phyloP scores from a whole-genome alignment of 2,329 filamentous ascomycete species.

The Incumbomyces lentus region DNA sequence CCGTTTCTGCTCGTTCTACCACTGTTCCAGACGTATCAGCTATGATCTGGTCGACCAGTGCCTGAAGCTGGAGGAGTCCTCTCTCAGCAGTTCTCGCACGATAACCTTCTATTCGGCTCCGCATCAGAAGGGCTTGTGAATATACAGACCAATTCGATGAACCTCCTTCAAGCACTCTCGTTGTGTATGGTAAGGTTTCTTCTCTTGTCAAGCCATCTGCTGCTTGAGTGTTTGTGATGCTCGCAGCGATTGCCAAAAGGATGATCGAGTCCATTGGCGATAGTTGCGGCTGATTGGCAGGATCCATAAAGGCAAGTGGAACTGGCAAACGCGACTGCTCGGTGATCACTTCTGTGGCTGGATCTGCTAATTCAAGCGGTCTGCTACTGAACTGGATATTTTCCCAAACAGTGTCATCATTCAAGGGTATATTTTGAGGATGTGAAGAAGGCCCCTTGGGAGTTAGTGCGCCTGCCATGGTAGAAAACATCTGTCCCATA shows the following conservation, averaged over 20 bases:
- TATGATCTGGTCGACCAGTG: slow-evolving; percentile 88
- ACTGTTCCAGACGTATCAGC: slow-evolving; percentile 55
- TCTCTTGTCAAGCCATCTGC: slow-evolving; percentile 80
- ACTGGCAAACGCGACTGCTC: slow-evolving; percentile 47
- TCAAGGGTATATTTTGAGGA: slow-evolving; percentile 65
- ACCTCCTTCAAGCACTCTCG: slow-evolving; percentile 75
- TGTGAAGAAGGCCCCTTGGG: slow-evolving; percentile 22
- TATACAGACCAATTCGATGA: slow-evolving; percentile 97
- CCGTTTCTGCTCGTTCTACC: slow-evolving; percentile 24
- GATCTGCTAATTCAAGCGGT: neutral
- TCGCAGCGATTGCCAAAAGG: slow-evolving; percentile 67
- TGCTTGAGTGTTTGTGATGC: slow-evolving; percentile 80
- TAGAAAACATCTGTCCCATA: neutral
- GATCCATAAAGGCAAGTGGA: slow-evolving; percentile 55
- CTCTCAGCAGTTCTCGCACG: slow-evolving; percentile 78
- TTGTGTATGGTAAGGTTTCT: slow-evolving; percentile 84
- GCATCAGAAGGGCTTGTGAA: slow-evolving; percentile 80
- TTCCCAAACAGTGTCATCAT: slow-evolving; percentile 89
- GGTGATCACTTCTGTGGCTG: slow-evolving; percentile 24
- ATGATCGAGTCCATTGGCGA: slow-evolving; percentile 81
- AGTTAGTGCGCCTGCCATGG: slow-evolving; percentile 8
- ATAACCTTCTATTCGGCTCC: slow-evolving; percentile 82
- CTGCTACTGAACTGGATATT: slow-evolving; percentile 61
- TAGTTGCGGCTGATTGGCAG: slow-evolving; percentile 72
- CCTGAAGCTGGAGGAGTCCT: slow-evolving; percentile 83